Evolutionary conservation across 148 eudicot species (phyloP), one percentile per base, ranked within the genome.

Genomic region (Chenopodium album): DNA sequence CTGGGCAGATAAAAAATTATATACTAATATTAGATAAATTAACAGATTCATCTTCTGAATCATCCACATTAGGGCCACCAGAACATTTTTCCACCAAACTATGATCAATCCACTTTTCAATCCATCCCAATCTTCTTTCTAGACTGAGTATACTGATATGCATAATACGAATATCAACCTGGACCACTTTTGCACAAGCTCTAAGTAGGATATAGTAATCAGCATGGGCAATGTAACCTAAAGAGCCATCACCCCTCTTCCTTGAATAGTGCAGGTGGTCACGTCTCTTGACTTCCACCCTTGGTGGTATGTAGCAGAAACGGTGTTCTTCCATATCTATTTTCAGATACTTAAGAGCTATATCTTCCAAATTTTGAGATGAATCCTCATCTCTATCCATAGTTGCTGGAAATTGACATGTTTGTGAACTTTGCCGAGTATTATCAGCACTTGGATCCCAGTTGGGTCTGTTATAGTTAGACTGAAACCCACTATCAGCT

Each of bases 151-250:
- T 95, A 66, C 92, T 92, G 22, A 37, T 29, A 84, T 96, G 98
- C 94, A 96, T 83, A 76, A 84, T 76, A 84, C 99, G 89, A 23
- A 85, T 66, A 84, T 94, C 97, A 37, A 96, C 91, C 78, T 85
- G 85, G 0, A 89, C 97, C 46, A 87, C 91, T 82, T 85, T 87
- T 0, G 98, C 94, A 85, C 95, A 96, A 73, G 91, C 88, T 44
- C 95, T 87, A 79, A 96, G 93, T 80, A 96, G 78, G 70, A 94
- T 85, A 82, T 94, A 96, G 74, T 94, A 94, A 87, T 96, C 97
- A 7, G 92, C 94, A 86, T 92, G 98, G 17, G 91, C 94, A 19
- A 87, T 92, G 72, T 90, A 91, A 0, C 84, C 74, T 50, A 85
- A 88, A 3, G 87, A 88, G 73, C 94, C 92, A 12, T 84, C 88